Conservation (phyloP, 305 asterid genomes). For the Solanum aculeatissimum region DNA sequence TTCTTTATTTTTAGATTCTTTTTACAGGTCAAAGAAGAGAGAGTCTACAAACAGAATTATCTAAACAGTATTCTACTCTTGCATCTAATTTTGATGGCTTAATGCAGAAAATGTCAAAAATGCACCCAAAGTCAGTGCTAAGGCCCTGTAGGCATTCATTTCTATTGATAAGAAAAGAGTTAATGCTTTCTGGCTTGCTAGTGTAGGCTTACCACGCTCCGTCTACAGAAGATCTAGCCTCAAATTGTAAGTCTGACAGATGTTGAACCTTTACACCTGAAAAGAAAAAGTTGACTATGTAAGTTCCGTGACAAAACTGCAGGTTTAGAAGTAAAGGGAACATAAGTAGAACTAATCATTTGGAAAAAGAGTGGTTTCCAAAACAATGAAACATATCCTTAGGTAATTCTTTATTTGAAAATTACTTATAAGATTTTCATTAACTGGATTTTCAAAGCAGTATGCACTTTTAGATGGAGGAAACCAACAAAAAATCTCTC, state of each 20-base stretch:
- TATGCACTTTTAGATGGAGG: neutral
- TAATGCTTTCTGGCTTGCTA: neutral
- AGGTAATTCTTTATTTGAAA: neutral
- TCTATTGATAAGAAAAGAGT: neutral
- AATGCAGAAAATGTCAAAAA: neutral
- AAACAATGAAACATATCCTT: neutral
- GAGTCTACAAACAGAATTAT: neutral
- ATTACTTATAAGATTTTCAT: neutral
- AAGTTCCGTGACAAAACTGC: neutral
- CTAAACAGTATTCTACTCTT: neutral
- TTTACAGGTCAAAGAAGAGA: neutral
- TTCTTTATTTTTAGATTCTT: neutral
- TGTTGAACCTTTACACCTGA: conserved; percentile 42
- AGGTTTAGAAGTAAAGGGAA: neutral
- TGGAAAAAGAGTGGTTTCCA: neutral
- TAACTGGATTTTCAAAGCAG: neutral
- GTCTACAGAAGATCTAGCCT: conserved; percentile 66
- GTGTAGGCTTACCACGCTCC: conserved; percentile 63
- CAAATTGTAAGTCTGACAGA: conserved; percentile 47
- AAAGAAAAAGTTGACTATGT: conserved; percentile 3
- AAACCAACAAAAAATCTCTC: neutral
- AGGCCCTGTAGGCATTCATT: neutral
- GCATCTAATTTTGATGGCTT: neutral
- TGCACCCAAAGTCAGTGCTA: neutral
- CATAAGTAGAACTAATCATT: neutral